Percentiles rank a stretch among this genome's conserved stretches.
Conservation (phyloP, 2,329 filamentous ascomycete genomes). For the Dothiorella sarmentorum region DNA sequence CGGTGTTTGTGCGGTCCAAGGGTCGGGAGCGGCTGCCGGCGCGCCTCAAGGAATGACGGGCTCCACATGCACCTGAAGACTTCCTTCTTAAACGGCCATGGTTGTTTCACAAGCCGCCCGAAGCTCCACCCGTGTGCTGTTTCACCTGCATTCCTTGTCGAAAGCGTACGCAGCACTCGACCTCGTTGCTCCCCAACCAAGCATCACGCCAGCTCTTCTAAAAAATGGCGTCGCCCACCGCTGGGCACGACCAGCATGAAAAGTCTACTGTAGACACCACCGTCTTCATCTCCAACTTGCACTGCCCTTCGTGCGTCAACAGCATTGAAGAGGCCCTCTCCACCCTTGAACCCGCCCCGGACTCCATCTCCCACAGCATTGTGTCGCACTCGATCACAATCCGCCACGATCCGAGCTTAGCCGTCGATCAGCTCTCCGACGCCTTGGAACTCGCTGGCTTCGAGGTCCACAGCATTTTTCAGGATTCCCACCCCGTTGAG, state of each 20-base stretch:
- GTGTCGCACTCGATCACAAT: conserved; percentile 67
- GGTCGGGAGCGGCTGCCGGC: neutral
- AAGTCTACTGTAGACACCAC: conserved; percentile 45
- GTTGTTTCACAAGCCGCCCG: neutral
- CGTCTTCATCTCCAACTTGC: conserved; percentile 69
- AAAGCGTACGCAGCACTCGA: neutral
- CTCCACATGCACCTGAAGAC: neutral
- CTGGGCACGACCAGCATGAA: conserved; percentile 12
- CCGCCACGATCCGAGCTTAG: conserved; percentile 47
- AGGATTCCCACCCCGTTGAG: conserved; percentile 27
- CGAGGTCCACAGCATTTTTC: conserved; percentile 53
- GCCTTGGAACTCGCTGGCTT: conserved; percentile 58
- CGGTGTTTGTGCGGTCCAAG: conserved; percentile 17
- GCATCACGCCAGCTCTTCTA: conserved; percentile 14
- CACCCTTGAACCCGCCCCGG: conserved; percentile 46
- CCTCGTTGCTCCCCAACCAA: conserved; percentile 22
- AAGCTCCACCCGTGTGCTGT: neutral
- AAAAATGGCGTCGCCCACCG: conserved; percentile 15
- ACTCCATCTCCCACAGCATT: conserved; percentile 65
- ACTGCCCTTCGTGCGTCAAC: conserved; percentile 71
- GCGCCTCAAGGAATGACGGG: neutral
- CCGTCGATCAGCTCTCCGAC: conserved; percentile 39
- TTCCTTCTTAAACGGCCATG: neutral
- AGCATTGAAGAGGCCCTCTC: conserved; percentile 60
- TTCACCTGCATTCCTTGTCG: conserved; percentile 5